Base-by-base conservation (phyloP, 169 alveolate species). In the Plasmodium coatneyi region DNA sequence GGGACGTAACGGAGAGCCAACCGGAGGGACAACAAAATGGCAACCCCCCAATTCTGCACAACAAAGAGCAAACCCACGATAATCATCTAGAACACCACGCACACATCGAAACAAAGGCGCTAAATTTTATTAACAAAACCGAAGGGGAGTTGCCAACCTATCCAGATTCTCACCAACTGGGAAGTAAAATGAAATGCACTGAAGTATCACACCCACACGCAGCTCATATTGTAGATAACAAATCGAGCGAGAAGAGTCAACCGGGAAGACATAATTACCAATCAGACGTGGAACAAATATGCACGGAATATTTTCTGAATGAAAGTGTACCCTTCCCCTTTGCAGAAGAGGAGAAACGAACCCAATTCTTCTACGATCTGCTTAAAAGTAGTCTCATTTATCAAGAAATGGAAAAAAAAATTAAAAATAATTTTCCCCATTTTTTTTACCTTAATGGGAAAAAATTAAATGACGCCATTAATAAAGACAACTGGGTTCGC, bases 361-460 rank as follows among this genome's bases (percentile, higher is more conserved):
- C 52, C n/a, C 25, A 32, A 66, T 34, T 34, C 76, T 83, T 83
- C 46, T 30, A 83, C 56, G 72, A 46, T 22, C n/a, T 78, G 19
- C 36, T 89, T 36, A 66, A 89, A 79, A 60, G 46, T 66, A 39
- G 46, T 46, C 46, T 19, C 25, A 89, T 89, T 56, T 89, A 60
- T 79, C 56, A 56, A 78, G 90, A 89, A 79, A 66, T 89, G 72
- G 94, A 89, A 79, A 89, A 66, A 34, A 89, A 89, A 60, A 60
- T 89, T 79, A 89, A 79, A 89, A 72, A 66, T 79, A 49, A 89
- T 78, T 28, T 89, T 10, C 74, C 46, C 16, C 81, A 60, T 9
- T 43, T 49, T 19, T 80, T 79, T 79, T 89, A 54, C 49, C 14
- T 46, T 16, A 89, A 89, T 60, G 76, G 66, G 34, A 79, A 80